A percentile compares a stretch with the other conserved stretches of the same genome.
These are phyloP conservation scores for Rhodocollybia butyracea DNA, from an alignment of 768 basidiomycete genomes.

Conservation along the genomic window DNA sequence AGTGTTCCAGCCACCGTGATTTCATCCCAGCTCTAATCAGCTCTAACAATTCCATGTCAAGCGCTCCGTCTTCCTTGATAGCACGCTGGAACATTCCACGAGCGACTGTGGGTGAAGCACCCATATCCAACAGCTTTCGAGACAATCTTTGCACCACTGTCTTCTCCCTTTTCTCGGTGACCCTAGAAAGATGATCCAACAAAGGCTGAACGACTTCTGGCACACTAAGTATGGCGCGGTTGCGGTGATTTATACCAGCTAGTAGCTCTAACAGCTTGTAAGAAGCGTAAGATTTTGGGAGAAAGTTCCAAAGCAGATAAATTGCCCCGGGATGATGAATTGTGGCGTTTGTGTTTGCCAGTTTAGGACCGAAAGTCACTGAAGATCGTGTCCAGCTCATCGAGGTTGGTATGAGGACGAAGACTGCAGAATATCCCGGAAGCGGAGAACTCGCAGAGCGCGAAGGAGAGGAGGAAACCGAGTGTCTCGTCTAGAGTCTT, in stretches of 20 bases:
- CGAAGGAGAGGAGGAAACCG: conserved; percentile 66
- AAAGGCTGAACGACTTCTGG: conserved; percentile 53
- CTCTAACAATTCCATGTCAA: conserved; percentile 67
- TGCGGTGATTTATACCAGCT: conserved; percentile 59
- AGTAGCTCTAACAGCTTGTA: conserved; percentile 65
- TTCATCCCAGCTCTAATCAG: conserved; percentile 69
- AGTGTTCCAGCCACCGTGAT: conserved; percentile 76
- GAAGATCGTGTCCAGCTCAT: conserved; percentile 41
- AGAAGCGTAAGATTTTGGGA: conserved; percentile 48
- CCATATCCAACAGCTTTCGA: conserved; percentile 71
- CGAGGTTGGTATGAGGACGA: conserved; percentile 22
- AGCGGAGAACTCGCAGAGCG: conserved; percentile 61
- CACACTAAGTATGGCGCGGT: conserved; percentile 63
- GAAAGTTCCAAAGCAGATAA: conserved; percentile 52
- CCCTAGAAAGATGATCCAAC: conserved; percentile 41
- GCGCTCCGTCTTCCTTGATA: conserved; percentile 42
- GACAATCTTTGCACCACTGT: conserved; percentile 59
- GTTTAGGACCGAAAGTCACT: conserved; percentile 37
- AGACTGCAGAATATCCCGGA: conserved; percentile 51
- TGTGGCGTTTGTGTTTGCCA: conserved; percentile 30
- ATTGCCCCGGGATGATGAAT: conserved; percentile 63
- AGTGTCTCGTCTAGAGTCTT: conserved; percentile 51
- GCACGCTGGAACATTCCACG: conserved; percentile 59
- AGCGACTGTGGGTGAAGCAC: conserved; percentile 63
- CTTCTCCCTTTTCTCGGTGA: conserved; percentile 38